phyloP scores from a whole-genome alignment of 148 eudicot species.

The Chenopodium berlandieri region DNA sequence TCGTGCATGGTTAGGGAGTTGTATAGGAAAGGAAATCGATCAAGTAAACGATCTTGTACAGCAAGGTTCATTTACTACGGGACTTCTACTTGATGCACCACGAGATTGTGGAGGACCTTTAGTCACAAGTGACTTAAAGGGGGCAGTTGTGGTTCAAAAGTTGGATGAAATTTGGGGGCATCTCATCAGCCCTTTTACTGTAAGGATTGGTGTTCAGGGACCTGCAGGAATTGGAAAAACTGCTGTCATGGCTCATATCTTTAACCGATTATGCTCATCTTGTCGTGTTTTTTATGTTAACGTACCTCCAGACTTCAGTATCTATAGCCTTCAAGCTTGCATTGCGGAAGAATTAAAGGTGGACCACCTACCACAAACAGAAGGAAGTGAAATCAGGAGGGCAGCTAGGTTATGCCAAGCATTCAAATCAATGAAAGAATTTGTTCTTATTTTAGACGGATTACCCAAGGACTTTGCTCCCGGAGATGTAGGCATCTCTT shows the following conservation, averaged over 20 bases:
- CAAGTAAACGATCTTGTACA: constrained; percentile 14
- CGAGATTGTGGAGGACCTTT: constrained; percentile 10
- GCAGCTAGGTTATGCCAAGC: constrained; percentile 18
- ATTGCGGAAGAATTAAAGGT: constrained; percentile 25
- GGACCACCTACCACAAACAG: not conserved
- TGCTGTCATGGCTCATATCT: constrained; percentile 14
- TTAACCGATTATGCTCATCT: constrained; percentile 10
- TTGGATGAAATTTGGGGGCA: constrained; percentile 14
- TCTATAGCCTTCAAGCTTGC: constrained; percentile 14
- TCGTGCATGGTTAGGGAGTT: constrained; percentile 29
- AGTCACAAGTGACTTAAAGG: constrained; percentile 15
- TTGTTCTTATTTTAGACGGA: constrained; percentile 29
- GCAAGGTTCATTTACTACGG: constrained; percentile 19
- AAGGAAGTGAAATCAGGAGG: constrained; percentile 15
- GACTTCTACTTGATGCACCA: constrained; percentile 24
- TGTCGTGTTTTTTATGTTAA: constrained; percentile 25
- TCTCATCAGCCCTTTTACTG: not conserved
- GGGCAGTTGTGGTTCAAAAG: not conserved
- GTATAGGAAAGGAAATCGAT: constrained; percentile 9
- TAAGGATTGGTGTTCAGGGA: constrained; percentile 27
- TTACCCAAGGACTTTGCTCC: constrained; percentile 8
- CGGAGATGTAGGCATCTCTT: constrained; percentile 27
- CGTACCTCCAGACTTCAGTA: constrained; percentile 7
- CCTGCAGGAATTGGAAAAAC: constrained; percentile 32
- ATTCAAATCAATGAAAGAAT: not conserved